Percentiles rank a stretch among this genome's conserved stretches.
phyloP scores from a whole-genome alignment of 2,329 filamentous ascomycete species.

The Fusarium kyushuense region DNA sequence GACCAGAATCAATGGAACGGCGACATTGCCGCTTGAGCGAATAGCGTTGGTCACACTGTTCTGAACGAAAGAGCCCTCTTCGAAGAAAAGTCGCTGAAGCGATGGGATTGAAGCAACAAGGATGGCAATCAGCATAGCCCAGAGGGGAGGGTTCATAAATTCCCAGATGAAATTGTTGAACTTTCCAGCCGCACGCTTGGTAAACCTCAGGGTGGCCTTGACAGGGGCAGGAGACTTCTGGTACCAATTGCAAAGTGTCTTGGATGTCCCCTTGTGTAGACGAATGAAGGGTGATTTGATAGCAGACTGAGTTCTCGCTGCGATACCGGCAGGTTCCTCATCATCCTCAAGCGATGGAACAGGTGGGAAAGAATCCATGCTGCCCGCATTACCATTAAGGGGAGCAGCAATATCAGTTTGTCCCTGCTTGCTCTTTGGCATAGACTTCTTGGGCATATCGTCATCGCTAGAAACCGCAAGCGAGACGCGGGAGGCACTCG shows the following conservation, averaged over 20 bases:
- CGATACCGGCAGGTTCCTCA: conserved; percentile 55
- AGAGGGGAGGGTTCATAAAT: conserved; percentile 98
- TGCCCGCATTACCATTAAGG: conserved; percentile 55
- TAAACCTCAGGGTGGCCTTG: conserved; percentile 51
- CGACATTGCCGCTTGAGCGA: conserved; percentile 86
- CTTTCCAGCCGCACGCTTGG: conserved; percentile 55
- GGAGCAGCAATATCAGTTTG: conserved; percentile 43
- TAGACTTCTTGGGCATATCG: conserved; percentile 52
- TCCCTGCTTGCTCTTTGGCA: conserved; percentile 43
- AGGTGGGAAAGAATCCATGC: conserved; percentile 73
- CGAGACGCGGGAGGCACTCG: conserved; percentile 62
- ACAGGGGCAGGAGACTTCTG: conserved; percentile 57
- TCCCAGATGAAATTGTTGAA: conserved; percentile 79
- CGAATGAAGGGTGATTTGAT: conserved; percentile 48
- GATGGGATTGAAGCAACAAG: conserved; percentile 87
- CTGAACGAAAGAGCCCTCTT: conserved; percentile 87
- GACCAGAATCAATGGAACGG: conserved; percentile 93
- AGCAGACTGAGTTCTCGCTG: conserved; percentile 53
- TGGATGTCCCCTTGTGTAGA: conserved; percentile 41
- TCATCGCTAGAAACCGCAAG: conserved; percentile 64
- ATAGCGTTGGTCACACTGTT: conserved; percentile 94
- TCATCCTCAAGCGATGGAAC: conserved; percentile 60
- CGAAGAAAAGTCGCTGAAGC: conserved; percentile 88
- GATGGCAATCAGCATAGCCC: conserved; percentile 95
- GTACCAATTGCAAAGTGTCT: conserved; percentile 48